These are phyloP conservation scores for Neonectria sp. DNA, from an alignment of 2,329 filamentous ascomycete genomes.

Conservation along the genomic window DNA sequence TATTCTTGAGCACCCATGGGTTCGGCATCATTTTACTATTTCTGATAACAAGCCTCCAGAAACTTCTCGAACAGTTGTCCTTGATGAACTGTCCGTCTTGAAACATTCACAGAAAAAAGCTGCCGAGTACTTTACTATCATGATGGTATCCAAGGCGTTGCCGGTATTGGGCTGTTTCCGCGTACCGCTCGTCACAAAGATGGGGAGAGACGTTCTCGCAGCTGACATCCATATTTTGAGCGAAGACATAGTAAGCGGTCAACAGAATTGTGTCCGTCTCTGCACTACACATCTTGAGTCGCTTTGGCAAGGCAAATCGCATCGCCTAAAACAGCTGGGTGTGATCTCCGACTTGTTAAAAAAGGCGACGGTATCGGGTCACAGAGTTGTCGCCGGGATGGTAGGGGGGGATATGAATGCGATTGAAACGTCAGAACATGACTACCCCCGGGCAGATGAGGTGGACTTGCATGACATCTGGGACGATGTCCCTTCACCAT, in stretches of 20 bases:
- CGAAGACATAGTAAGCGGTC: neutral
- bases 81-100: neutral
- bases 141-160: conserved; percentile 20
- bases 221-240: conserved; percentile 6
- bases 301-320: conserved; percentile 7
- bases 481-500: neutral
- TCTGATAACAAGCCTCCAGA: conserved; percentile 15
- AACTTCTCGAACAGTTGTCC: neutral
- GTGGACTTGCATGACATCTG: conserved; percentile 15
- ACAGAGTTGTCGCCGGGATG: conserved; percentile 5
- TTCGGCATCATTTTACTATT: conserved; percentile 21
- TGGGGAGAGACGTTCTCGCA: conserved; percentile 25
- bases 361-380: neutral
- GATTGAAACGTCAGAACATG: conserved; percentile 12
- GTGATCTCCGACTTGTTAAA: conserved; percentile 23
- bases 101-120: neutral
- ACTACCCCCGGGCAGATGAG: neutral
- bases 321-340: conserved; percentile 14
- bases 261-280: conserved; percentile 8
- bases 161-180: conserved; percentile 23
- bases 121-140: conserved; percentile 16
- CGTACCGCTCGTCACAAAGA: conserved; percentile 4
- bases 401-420: conserved; percentile 33
- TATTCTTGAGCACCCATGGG: conserved; percentile 12
- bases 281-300: conserved; percentile 30